Conservation (phyloP, 371 early-diverging fungal species). For the Amoeboaphelidium protococcarum region DNA sequence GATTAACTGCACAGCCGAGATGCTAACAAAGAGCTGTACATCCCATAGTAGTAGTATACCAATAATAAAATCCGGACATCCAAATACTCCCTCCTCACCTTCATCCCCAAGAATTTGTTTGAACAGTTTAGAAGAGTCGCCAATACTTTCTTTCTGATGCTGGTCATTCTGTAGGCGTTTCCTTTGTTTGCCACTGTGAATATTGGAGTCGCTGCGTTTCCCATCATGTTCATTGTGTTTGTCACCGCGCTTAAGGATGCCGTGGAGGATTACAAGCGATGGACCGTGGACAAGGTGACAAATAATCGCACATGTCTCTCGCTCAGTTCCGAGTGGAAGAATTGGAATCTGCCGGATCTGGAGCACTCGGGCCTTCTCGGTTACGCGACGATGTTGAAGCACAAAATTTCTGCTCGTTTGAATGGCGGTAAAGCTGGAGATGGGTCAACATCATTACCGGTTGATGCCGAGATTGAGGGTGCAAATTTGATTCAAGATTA, state of each 20-base stretch:
- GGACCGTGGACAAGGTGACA: constrained; percentile 23
- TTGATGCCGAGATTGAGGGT: not conserved
- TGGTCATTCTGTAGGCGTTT: constrained; percentile 53
- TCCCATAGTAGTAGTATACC: too few relatives aligned
- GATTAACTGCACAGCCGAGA: too few relatives aligned
- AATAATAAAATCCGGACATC: constrained; percentile 43
- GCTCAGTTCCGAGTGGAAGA: not conserved
- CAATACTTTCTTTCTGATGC: constrained; percentile 69
- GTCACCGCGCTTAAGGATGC: constrained; percentile 78
- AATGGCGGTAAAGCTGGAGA: too few relatives aligned
- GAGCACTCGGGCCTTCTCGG: not conserved
- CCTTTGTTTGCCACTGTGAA: constrained; percentile 36
- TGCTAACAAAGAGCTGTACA: too few relatives aligned
- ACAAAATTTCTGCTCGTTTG: not conserved
- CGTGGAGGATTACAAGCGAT: constrained; percentile 73
- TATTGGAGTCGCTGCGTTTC: constrained; percentile 51
- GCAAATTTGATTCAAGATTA: not conserved
- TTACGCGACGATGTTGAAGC: not conserved
- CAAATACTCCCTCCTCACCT: constrained; percentile 54
- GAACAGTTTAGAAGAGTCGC: constrained; percentile 73
- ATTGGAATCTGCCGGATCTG: not conserved
- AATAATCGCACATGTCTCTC: constrained; percentile 6
- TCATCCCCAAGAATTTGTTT: constrained; percentile 70
- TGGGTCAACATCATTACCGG: too few relatives aligned
- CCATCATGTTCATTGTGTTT: constrained; percentile 46